Evolutionary conservation across 1,284 basidiomycete species (phyloP), one percentile per base, ranked within the genome.

Genomic region (Heterobasidion occidentale): DNA sequence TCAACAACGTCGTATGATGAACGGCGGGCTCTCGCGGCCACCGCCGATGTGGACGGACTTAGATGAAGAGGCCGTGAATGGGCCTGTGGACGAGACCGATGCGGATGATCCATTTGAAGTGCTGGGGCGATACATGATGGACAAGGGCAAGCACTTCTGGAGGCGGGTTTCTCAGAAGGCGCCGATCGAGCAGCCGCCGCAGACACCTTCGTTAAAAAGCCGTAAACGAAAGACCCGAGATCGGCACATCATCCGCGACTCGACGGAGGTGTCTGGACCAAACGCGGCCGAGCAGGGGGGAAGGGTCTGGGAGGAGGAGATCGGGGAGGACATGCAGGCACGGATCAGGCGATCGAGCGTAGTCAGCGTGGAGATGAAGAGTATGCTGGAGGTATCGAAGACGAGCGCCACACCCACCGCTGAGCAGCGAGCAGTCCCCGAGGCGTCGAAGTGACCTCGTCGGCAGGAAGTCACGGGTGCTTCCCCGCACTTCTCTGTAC

Each of bases 1-100:
- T 53, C 69, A 73, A 46, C 67, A 72, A 54, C 71, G 68, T 11
- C 56, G 67, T 68, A 53, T 62, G 52, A 6, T 17, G 15, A 27
- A 20, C 11, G 27, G 46, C 42, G 35, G 19, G 42, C n/a, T 36
- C 12, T 38, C 49, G n/a, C 57, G 9, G 51, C 57, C 45, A 6
- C 36, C 58, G 19, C 53, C 54, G 15, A 33, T 44, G 42, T 60
- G 58, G 58, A 54, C 54, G 17, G 58, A 58, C 9, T 3, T 45
- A 7, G 58, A 62, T n/a, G 53, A 51, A 12, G 53, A 47, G 27
- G 51, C 54, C 2, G 45, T 52, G 42, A 51, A 36, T 33, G 52
- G 36, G 14, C 20, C 46, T 8, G 50, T 54, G 11, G 17, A 50
- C 11, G 56, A 58, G 54, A 35, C 50, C 38, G 55, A 58, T 7